Evolutionary conservation across 2,329 filamentous ascomycete genomes (phyloP).

Genomic region (Fusarium agapanthi): DNA sequence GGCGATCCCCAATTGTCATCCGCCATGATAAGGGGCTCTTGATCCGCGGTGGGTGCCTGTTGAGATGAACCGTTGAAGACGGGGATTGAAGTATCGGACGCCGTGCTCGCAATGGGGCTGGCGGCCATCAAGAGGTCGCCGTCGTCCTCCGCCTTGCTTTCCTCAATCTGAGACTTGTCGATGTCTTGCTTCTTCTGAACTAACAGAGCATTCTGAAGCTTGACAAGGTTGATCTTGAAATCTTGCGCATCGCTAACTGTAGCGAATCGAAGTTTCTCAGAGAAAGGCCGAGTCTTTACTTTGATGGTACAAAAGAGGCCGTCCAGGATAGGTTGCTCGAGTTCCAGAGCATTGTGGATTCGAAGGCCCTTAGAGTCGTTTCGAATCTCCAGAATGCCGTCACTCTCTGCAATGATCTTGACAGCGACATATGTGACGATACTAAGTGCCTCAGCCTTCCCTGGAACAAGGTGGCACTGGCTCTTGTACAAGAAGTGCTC

Average conservation of each 20-base stretch:
- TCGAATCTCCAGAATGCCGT: constrained; percentile 15
- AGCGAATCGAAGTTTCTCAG: constrained; percentile 33
- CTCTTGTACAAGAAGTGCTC: constrained; percentile 32
- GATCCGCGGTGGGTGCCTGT: not conserved
- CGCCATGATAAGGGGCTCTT: not conserved
- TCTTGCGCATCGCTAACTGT: constrained; percentile 16
- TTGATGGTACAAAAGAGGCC: constrained; percentile 37
- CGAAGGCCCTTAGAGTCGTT: constrained; percentile 10
- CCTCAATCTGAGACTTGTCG: not conserved
- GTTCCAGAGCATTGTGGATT: constrained; percentile 32
- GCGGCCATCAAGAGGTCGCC: not conserved
- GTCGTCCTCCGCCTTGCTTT: not conserved
- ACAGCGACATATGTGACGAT: constrained; percentile 26
- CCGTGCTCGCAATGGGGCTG: not conserved
- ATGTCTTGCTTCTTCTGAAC: not conserved
- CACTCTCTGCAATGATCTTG: constrained; percentile 14
- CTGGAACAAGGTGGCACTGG: constrained; percentile 24
- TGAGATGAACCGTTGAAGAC: not conserved
- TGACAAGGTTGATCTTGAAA: constrained; percentile 15
- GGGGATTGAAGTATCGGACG: not conserved
- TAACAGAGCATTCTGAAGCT: constrained; percentile 8
- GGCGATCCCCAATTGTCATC: not conserved
- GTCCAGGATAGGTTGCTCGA: constrained; percentile 28
- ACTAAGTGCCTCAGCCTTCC: not conserved
- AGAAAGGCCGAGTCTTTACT: not conserved